Conservation (phyloP, 2,329 filamentous ascomycete species). For the Talaromyces islandicus region DNA sequence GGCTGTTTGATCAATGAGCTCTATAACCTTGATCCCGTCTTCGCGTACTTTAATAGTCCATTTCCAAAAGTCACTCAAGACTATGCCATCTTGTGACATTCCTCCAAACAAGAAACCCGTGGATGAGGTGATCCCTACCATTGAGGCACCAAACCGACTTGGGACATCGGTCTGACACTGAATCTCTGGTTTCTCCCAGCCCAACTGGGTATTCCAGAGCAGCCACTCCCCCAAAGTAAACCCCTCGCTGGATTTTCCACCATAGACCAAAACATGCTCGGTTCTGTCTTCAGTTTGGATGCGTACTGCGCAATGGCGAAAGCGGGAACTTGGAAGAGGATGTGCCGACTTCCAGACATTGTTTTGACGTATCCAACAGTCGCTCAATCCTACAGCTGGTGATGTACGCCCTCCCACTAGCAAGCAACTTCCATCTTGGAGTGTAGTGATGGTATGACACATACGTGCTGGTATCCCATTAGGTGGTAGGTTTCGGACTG, state of each 20-base stretch:
- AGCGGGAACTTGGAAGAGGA: slow-evolving; percentile 64
- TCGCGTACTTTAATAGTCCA: slow-evolving; percentile 54
- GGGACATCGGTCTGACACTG: slow-evolving; percentile 28
- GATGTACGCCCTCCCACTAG: slow-evolving; percentile 75
- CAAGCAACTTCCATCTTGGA: slow-evolving; percentile 55
- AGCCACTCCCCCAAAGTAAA: slow-evolving; percentile 48
- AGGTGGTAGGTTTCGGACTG: slow-evolving; percentile 41
- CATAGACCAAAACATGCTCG: slow-evolving; percentile 51
- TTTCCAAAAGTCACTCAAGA: slow-evolving; percentile 57
- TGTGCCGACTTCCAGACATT: slow-evolving; percentile 59
- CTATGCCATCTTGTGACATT: slow-evolving; percentile 57
- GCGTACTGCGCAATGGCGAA: slow-evolving; percentile 63
- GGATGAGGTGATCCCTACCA: slow-evolving; percentile 36
- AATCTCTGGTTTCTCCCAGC: slow-evolving; percentile 45
- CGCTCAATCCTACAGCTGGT: slow-evolving; percentile 60
- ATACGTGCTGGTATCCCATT: slow-evolving; percentile 45
- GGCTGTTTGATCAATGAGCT: slow-evolving; percentile 21
- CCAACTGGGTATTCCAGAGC: slow-evolving; percentile 47
- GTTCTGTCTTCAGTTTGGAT: slow-evolving; percentile 31
- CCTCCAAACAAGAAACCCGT: slow-evolving; percentile 67
- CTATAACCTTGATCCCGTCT: slow-evolving; percentile 21
- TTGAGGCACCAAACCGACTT: slow-evolving; percentile 52
- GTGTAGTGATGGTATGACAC: slow-evolving; percentile 69
- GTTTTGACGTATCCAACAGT: slow-evolving; percentile 69
- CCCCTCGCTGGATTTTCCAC: slow-evolving; percentile 53